Percentiles rank a stretch among this genome's conserved stretches.
These are phyloP conservation scores for Moricandia moricandioides DNA, from an alignment of 345 rosid species.

Conservation along the genomic window DNA sequence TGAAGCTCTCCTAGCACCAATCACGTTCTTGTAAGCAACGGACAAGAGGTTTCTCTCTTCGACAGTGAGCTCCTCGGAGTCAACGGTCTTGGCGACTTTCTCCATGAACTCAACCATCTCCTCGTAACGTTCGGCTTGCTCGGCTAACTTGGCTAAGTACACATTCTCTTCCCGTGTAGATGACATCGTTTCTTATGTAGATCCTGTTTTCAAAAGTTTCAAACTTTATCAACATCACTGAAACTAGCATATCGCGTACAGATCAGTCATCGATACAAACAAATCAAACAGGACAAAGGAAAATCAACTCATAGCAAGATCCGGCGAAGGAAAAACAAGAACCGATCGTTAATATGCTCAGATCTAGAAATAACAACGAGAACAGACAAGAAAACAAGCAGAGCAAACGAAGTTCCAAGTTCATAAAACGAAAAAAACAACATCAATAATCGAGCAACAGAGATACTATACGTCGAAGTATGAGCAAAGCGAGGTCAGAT, in stretches of 20 bases:
- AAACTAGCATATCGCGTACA: neutral
- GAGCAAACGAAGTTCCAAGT: neutral
- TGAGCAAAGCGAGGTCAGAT: constrained; percentile 12
- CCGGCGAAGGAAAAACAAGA: neutral
- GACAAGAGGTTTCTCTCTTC: constrained; percentile 97
- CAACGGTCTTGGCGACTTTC: constrained; percentile 82
- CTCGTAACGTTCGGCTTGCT: constrained; percentile 98
- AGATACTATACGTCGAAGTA: neutral
- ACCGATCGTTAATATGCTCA: neutral
- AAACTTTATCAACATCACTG: neutral
- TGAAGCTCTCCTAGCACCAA: constrained; percentile 98
- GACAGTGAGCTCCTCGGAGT: constrained; percentile 86
- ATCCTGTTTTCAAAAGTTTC: constrained; percentile 10
- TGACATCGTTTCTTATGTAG: constrained; percentile 30
- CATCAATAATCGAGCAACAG: neutral
- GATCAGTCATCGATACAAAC: neutral
- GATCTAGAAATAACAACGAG: neutral
- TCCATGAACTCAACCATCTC: constrained; percentile 99
- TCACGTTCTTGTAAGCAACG: constrained; percentile 96
- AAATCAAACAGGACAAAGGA: neutral
- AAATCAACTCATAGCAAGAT: neutral
- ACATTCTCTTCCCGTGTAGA: constrained; percentile 85
- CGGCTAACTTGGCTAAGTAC: constrained; percentile 93
- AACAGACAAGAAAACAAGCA: neutral
- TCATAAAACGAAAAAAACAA: neutral